phyloP scores from a whole-genome alignment of 805 yeast genomes.

The Kodamaea kaohsiungensis region DNA sequence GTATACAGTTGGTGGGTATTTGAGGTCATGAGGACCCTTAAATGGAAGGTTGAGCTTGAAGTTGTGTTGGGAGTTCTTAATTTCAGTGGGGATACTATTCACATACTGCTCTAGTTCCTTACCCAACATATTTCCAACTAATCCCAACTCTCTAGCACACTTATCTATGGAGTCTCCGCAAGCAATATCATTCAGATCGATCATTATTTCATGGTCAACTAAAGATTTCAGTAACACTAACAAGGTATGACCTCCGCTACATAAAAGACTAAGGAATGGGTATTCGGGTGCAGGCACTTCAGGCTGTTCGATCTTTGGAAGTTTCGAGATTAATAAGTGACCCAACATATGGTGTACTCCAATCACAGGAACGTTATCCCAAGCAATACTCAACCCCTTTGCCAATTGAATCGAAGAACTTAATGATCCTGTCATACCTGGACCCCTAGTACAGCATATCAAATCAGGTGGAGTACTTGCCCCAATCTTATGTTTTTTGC shows the following conservation, averaged over 20 bases:
- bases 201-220: conserved; percentile 67
- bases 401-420: conserved; percentile 82
- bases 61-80: conserved; percentile 23
- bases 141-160: conserved; percentile 83
- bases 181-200: conserved; percentile 83
- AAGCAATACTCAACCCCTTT: conserved; percentile 79
- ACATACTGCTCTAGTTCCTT: conserved; percentile 70
- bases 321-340: conserved; percentile 61
- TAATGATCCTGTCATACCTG: conserved; percentile 92
- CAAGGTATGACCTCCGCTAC: conserved; percentile 95
- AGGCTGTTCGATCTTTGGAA: conserved; percentile 38
- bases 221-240: conserved; percentile 66
- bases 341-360: conserved; percentile 98
- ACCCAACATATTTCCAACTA: conserved; percentile 83
- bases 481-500: conserved; percentile 35
- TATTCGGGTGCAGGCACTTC: conserved; percentile 53
- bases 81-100: conserved; percentile 27
- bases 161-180: conserved; percentile 93
- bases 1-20: conserved; percentile 27
- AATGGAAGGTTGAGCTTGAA: conserved; percentile 34
- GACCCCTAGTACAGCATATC: conserved; percentile 91
- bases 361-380: conserved; percentile 65
- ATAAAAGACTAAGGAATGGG: conserved; percentile 76
- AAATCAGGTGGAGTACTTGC: conserved; percentile 56
- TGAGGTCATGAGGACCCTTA: conserved; percentile 29